Conservation (phyloP, 306 rosid species). For the Trifolium pratense region DNA sequence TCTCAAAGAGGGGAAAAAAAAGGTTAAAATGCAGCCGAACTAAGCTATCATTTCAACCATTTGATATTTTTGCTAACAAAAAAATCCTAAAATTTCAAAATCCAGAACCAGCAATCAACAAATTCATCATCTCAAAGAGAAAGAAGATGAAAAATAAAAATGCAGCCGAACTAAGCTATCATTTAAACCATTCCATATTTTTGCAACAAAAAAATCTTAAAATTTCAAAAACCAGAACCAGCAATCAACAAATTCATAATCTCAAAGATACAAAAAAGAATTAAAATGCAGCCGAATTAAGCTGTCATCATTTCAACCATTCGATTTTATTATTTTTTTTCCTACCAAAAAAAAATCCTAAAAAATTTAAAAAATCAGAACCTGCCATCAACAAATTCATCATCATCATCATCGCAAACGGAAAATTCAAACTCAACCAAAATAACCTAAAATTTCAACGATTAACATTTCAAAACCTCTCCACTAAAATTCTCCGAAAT, state of each 20-base stretch:
- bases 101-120: background rate
- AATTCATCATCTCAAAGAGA: background rate
- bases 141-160: background rate
- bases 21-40: background rate
- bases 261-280: background rate
- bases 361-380: background rate
- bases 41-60: background rate
- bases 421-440: background rate
- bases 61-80: background rate
- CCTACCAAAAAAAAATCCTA: background rate
- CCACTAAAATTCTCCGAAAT: background rate
- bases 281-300: background rate
- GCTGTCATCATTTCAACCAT: background rate
- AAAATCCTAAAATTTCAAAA: background rate
- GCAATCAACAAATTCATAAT: background rate
- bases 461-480: background rate
- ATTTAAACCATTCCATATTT: background rate
- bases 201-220: background rate
- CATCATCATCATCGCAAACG: background rate
- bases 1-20: background rate
- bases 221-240: background rate
- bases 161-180: background rate
- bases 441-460: background rate
- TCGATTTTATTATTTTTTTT: no score
- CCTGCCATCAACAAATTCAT: background rate